These are phyloP conservation scores for Aspergillus candidus DNA, from an alignment of 2,329 filamentous ascomycete species.

Conservation along the genomic window DNA sequence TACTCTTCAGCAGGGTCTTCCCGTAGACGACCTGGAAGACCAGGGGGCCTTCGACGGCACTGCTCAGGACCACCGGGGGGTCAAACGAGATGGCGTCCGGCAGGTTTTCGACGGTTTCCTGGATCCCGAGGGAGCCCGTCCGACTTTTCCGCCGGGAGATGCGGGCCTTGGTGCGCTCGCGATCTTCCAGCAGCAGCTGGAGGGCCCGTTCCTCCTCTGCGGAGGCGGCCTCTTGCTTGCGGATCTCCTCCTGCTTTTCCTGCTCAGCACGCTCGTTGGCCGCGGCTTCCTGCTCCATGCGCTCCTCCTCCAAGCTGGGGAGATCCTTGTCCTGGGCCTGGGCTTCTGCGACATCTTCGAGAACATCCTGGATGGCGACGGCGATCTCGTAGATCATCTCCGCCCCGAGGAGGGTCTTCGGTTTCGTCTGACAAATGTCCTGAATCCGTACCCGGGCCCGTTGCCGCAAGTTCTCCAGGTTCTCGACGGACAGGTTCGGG, in stretches of 20 bases:
- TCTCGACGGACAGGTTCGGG: slow-evolving; percentile 65
- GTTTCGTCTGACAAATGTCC: slow-evolving; percentile 61
- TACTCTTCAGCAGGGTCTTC: slow-evolving; percentile 60
- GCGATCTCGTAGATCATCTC: slow-evolving; percentile 62
- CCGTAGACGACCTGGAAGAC: slow-evolving; percentile 66
- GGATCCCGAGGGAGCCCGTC: slow-evolving; percentile 23
- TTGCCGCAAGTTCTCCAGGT: slow-evolving; percentile 59
- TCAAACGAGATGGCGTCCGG: slow-evolving; percentile 38
- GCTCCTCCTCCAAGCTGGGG: slow-evolving; percentile 83
- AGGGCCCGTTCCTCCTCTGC: slow-evolving; percentile 37
- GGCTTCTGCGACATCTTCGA: slow-evolving; percentile 78
- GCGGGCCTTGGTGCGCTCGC: slow-evolving; percentile 36
- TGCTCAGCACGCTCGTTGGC: slow-evolving; percentile 51
- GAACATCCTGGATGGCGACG: slow-evolving; percentile 57
- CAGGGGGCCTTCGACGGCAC: slow-evolving; percentile 57
- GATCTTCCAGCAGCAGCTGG: slow-evolving; percentile 35
- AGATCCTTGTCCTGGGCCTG: slow-evolving; percentile 69
- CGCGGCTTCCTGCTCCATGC: slow-evolving; percentile 72
- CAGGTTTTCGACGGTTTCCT: slow-evolving; percentile 28
- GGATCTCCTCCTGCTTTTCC: slow-evolving; percentile 45
- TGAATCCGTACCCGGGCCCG: slow-evolving; percentile 66
- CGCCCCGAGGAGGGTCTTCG: slow-evolving; percentile 57
- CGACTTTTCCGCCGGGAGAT: slow-evolving; percentile 35
- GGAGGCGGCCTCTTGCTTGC: slow-evolving; percentile 36
- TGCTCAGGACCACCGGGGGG: slow-evolving; percentile 49